A percentile compares a stretch with the other conserved stretches of the same genome.
These are phyloP conservation scores for Echium plantagineum DNA, from an alignment of 257 asterid genomes.

Conservation along the genomic window DNA sequence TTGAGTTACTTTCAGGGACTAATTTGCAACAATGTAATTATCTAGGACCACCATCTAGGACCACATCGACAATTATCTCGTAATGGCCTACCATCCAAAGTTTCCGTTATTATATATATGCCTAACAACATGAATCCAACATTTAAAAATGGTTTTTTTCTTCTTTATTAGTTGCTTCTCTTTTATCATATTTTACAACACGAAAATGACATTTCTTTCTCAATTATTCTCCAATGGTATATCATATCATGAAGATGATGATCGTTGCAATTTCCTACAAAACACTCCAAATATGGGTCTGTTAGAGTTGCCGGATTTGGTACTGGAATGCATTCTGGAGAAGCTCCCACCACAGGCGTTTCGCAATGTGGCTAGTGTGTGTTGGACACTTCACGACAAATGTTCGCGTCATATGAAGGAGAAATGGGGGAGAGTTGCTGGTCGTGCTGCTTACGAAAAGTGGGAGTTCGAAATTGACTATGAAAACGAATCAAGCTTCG, in stretches of 20 bases:
- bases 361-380: slow-evolving; percentile 51
- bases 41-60: too few species aligned
- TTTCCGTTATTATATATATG: slow-evolving; percentile 20
- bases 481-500: slow-evolving; percentile 35
- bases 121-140: slow-evolving; percentile 19
- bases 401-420: slow-evolving; percentile 43
- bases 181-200: too few species aligned
- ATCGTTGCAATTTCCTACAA: not conserved
- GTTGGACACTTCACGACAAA: slow-evolving; percentile 38
- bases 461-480: slow-evolving; percentile 47
- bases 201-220: too few species aligned
- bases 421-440: slow-evolving; percentile 64
- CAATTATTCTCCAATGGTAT: too few species aligned
- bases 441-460: slow-evolving; percentile 40
- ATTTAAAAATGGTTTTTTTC: slow-evolving; percentile 44
- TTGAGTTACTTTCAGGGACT: too few species aligned
- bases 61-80: slow-evolving; percentile 31
- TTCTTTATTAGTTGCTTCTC: slow-evolving; percentile 53
- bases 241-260: slow-evolving; percentile 8
- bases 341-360: slow-evolving; percentile 71
- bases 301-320: slow-evolving; percentile 78
- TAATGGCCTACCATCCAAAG: slow-evolving; percentile 32
- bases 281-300: slow-evolving; percentile 22
- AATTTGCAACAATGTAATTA: too few species aligned
- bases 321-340: slow-evolving; percentile 66